Evolutionary conservation across 495 filamentous ascomycete genomes (phyloP), one percentile per base, ranked within the genome.

Genomic region (Penicillium waksmanii): DNA sequence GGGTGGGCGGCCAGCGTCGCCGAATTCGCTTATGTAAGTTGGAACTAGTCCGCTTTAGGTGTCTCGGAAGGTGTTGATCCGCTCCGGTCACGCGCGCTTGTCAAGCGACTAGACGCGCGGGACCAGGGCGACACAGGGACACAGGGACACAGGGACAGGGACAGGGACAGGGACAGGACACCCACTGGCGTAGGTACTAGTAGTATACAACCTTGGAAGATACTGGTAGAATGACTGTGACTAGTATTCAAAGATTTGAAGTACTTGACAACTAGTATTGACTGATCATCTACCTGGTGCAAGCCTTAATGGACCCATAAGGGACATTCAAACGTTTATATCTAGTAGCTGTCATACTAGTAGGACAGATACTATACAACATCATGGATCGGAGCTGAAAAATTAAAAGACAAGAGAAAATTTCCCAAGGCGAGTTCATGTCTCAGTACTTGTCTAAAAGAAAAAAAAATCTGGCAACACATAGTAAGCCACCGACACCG

Each of bases 1-100:
- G 65, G 62, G 62, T 60, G 67, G 62, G 67, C 64, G 65, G 74
- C 77, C 69, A 66, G 71, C 27, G 27, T 31, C 27, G 74, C 57
- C 74, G 77, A 80, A 75, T 76, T 75, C 74, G 75, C 27, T 31
- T 31, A 31, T 31, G 27, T 31, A 77, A 74, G 38, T 57, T 63
- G 62, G 63, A 65, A 61, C 75, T 79, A 80, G 67, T 51, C 77
- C 68, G 8, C 21, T 72, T 67, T 66, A 58, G 71, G 74, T 13
- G 75, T 65, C 62, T 65, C 51, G 69, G 59, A 15, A 1, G n/a
- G 62, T 3, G 65, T 74, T 77, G 50, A 56, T 71, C 70, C 74
- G 52, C 9, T 33, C 69, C 66, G 69, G 36, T 19, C 27, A 25
- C 62, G 49, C 62, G 62, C 38, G 21, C 54, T 15, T 47, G 18